Percentiles rank a stretch among this genome's conserved stretches.
These are phyloP conservation scores for Aspergillus incahuasiensis DNA, from an alignment of 495 filamentous ascomycete genomes.

Conservation along the genomic window DNA sequence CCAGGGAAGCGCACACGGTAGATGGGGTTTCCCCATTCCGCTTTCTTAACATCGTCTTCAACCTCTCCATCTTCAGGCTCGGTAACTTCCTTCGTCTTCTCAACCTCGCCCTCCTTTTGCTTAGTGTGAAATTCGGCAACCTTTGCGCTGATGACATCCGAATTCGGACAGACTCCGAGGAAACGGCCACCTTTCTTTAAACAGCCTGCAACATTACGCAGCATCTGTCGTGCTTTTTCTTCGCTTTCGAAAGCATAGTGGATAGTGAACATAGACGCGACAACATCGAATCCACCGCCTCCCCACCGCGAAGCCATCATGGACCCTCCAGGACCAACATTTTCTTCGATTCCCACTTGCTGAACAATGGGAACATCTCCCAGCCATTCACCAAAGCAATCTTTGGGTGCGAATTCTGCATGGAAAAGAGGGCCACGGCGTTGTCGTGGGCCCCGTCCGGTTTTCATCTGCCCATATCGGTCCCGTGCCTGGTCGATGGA, in stretches of 20 bases:
- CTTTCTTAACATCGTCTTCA: constrained; percentile 40
- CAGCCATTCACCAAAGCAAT: constrained; percentile 81
- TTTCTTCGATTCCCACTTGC: constrained; percentile 76
- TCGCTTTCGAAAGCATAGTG: constrained; percentile 97
- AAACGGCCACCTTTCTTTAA: constrained; percentile 93
- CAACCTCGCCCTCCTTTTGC: constrained; percentile 41
- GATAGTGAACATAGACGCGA: constrained; percentile 99
- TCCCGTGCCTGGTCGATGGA: constrained; percentile 86
- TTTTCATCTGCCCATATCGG: constrained; percentile 71
- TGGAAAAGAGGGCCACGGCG: constrained; percentile 69
- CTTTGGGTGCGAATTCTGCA: constrained; percentile 78
- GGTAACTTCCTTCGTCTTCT: constrained; percentile 24
- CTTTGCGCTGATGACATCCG: constrained; percentile 69
- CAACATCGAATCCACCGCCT: constrained; percentile 86
- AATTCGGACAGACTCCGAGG: constrained; percentile 89
- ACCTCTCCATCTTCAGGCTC: constrained; percentile 48
- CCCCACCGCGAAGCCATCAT: constrained; percentile 56
- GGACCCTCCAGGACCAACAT: constrained; percentile 55
- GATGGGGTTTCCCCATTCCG: constrained; percentile 88
- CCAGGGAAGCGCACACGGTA: constrained; percentile 86
- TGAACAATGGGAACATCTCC: constrained; percentile 71
- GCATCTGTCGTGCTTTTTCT: constrained; percentile 82
- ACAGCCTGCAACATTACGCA: constrained; percentile 82
- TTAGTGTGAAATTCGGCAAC: constrained; percentile 63
- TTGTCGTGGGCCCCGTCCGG: constrained; percentile 48